Conservation (phyloP, 768 basidiomycete genomes). For the Hericium coralloides region DNA sequence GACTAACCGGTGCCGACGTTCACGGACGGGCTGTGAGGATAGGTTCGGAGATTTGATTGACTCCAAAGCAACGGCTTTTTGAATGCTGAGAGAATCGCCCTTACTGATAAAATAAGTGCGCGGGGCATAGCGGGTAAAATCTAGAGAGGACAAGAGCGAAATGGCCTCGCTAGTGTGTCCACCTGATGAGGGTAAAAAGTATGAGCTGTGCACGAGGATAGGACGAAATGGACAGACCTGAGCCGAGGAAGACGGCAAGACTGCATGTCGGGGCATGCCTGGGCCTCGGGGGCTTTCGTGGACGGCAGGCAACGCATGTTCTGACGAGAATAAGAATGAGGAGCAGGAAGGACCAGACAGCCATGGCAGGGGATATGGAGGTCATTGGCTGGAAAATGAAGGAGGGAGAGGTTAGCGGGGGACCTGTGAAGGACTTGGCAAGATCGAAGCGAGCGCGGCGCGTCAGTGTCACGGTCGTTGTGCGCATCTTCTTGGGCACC, state of each 20-base stretch:
- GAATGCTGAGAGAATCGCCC: constrained; percentile 70
- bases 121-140: constrained; percentile 65
- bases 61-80: constrained; percentile 66
- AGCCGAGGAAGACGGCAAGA: constrained; percentile 87
- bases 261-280: constrained; percentile 24
- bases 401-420: too few species aligned
- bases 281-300: constrained; percentile 11
- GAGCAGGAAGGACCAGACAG: neutral
- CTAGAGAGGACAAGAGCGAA: constrained; percentile 58
- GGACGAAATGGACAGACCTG: constrained; percentile 44
- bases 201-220: constrained; percentile 3
- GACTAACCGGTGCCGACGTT: neutral
- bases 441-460: too few species aligned
- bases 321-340: constrained; percentile 5
- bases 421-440: too few species aligned
- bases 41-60: constrained; percentile 20
- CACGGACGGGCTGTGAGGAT: constrained; percentile 12
- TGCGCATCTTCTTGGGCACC: too few species aligned
- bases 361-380: neutral
- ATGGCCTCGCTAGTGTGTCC: constrained; percentile 92
- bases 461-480: too few species aligned
- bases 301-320: constrained; percentile 15
- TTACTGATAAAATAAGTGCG: constrained; percentile 77
- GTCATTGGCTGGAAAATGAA: too few species aligned
- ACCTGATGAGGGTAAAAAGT: constrained; percentile 37